phyloP scores from a whole-genome alignment of 2,329 filamentous ascomycete genomes.

The Sporothrix mexicana region DNA sequence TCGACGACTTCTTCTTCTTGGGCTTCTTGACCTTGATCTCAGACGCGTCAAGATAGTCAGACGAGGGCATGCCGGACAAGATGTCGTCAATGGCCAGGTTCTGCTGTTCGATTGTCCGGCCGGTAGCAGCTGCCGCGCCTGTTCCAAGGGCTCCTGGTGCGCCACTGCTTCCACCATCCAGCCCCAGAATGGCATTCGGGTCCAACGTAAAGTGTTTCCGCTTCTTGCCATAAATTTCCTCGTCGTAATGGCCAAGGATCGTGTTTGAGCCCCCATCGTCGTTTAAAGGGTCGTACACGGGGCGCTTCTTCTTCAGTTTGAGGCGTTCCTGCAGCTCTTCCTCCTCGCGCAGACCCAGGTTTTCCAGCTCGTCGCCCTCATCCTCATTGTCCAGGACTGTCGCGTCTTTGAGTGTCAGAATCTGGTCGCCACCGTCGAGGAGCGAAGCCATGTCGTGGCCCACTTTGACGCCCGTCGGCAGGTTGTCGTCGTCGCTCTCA shows the following conservation, averaged over 20 bases:
- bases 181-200: conserved; percentile 71
- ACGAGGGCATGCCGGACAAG: conserved; percentile 67
- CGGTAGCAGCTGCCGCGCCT: neutral
- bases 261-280: conserved; percentile 68
- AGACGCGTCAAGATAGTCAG: conserved; percentile 86
- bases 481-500: conserved; percentile 72
- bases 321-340: conserved; percentile 77
- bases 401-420: conserved; percentile 92
- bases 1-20: conserved; percentile 78
- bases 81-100: conserved; percentile 76
- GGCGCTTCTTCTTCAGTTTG: conserved; percentile 87
- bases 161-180: conserved; percentile 60
- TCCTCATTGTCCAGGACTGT: conserved; percentile 84
- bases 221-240: conserved; percentile 92
- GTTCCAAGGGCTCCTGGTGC: neutral
- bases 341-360: conserved; percentile 71
- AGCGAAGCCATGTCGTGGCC: conserved; percentile 85
- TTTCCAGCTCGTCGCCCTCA: conserved; percentile 89
- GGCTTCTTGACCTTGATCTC: conserved; percentile 94
- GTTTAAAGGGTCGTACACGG: conserved; percentile 78
- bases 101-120: conserved; percentile 60
- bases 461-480: conserved; percentile 89
- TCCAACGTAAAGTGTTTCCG: conserved; percentile 86
- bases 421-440: conserved; percentile 81
- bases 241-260: conserved; percentile 90